phyloP scores from a whole-genome alignment of 441 rosid species.

The Syzygium syzygioides region DNA sequence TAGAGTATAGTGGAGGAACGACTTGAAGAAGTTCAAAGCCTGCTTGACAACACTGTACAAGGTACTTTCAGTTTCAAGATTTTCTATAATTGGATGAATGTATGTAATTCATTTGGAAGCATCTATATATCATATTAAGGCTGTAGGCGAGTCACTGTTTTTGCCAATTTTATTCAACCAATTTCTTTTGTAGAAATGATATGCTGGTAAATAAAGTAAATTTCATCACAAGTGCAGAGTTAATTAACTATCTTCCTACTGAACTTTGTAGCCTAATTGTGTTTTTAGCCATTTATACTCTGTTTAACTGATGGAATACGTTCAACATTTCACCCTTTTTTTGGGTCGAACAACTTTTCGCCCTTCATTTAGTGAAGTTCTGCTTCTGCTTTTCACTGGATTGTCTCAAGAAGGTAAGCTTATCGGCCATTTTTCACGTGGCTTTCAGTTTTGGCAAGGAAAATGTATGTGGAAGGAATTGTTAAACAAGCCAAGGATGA shows the following conservation, averaged over 20 bases:
- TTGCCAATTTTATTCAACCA: neutral
- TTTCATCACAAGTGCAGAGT: neutral
- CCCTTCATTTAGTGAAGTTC: neutral
- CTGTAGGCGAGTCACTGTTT: neutral
- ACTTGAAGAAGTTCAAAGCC: slow-evolving; percentile 57
- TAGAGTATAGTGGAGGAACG: slow-evolving; percentile 53
- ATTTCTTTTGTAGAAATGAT: neutral
- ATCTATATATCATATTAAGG: neutral
- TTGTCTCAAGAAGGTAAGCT: neutral
- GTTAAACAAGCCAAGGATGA: slow-evolving; percentile 82
- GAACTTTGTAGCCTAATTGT: neutral
- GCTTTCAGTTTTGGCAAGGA: slow-evolving; percentile 75
- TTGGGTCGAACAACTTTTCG: neutral
- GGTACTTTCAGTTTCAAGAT: slow-evolving; percentile 33
- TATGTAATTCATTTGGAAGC: neutral
- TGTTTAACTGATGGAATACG: slow-evolving; percentile 7
- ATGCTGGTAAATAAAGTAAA: neutral
- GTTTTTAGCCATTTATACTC: neutral
- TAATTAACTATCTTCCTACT: neutral
- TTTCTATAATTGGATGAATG: neutral
- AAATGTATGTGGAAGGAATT: slow-evolving; percentile 68
- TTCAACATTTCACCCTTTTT: neutral
- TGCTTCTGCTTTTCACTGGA: neutral
- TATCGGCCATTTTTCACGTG: neutral
- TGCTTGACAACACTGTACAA: slow-evolving; percentile 80